Base-by-base conservation (phyloP, 768 basidiomycete genomes). In the Boletus huronensis region DNA sequence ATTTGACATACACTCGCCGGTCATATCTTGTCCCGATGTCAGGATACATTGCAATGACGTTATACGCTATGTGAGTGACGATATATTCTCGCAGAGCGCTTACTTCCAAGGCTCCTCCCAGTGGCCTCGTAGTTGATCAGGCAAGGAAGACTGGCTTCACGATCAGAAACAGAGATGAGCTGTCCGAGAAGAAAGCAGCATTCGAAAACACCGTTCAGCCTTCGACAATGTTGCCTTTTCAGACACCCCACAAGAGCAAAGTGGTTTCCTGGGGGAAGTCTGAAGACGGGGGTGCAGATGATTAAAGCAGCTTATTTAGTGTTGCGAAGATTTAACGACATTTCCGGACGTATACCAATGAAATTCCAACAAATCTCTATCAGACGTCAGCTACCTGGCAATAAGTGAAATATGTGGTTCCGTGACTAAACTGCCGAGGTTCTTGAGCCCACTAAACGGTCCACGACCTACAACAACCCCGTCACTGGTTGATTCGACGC, bases 381-480 rank as follows among this genome's bases (percentile, higher is more conserved):
- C 23, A 40, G 42, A 52, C 44, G 31, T 54, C 25, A 46, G 55
- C 48, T 63, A 54, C 53, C 31, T 45, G 50, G 43, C 26, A 38
- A 47, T 42, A 23, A 53, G 31, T 28, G 43, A 19, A 31, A 40
- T 16, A 43, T 17, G 48, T 38, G 31, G 34, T 41, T 45, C 54
- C 26, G n/a, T 48, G 55, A 70, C 69, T 72, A 87, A 70, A 87
- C 85, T 60, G 81, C 84, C 41, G 85, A 88, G 29, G 83, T 83
- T 69, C 89, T 81, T 32, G 90, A 89, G 44, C 90, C 90, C 35
- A 84, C 88, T 65, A 93, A 64, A 58, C 87, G 83, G 72, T 93
- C 91, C 54, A 88, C 83, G 31, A 85, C 77, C 90, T 93, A 63
- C 19, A 21, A 48, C 44, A 21, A 35, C 14, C 0, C 11, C 19